Base-by-base conservation (phyloP, 192 early-diverging fungal genomes). In the Backusella circina region DNA sequence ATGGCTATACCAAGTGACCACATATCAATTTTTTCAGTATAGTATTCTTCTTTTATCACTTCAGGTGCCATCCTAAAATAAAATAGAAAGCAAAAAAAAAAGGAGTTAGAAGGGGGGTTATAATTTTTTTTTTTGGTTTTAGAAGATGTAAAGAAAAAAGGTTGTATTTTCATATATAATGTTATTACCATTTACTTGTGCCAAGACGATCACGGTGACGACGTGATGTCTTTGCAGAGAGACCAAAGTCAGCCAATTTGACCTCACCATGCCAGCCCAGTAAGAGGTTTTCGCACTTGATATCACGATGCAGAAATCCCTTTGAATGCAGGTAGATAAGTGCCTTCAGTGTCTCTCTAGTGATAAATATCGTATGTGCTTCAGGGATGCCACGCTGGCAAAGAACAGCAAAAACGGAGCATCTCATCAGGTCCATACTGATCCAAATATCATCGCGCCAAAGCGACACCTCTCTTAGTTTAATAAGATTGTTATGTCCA, bases 1-100 rank as follows among this genome's bases (percentile, higher is more conserved):
- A 84, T 73, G 30, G 80, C 80, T 30, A 87, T 82, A 66, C 84
- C 86, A 21, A 87, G 73, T 21, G 86, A 87, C 86, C 86, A 87
- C 77, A 87, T 84, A 65, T 87, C 86, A 26, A 86, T 79, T 72
- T 81, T 83, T 54, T 86, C 77, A 44, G 76, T 75, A 64, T 87
- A 87, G 65, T 71, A 71, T 64, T 86, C 76, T 35, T 83, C 80
- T 33, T 67, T 69, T 57, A 87, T 79, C 36, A 87, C 82, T 75
- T 87, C 86, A 38, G 86, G 86, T 21, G 86, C 86, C 86, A 87
- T 87, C 73, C 73, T 74, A 66, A 36, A 72, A n/a, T 32, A 44
- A 61, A 57, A 64, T 36, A 9, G 23, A 5, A 73, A 65, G 16
- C n/a, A 31, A 64, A 21, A 72, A 31, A 72, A 21, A 57, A 8